These are phyloP conservation scores for Candida pseudofarinosa DNA, from an alignment of 805 yeast genomes.

Conservation along the genomic window DNA sequence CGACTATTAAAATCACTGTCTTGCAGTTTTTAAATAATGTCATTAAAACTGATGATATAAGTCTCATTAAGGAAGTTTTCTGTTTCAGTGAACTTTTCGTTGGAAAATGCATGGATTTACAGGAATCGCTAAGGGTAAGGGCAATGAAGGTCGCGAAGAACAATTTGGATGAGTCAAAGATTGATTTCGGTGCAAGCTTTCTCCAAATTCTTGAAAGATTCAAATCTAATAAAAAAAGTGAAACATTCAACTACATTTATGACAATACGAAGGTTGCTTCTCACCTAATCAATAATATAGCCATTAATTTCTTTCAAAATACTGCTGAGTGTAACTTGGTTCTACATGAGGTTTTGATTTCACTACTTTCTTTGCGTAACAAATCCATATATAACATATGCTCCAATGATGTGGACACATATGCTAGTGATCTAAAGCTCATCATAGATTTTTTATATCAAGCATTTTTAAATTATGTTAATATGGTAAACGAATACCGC, in stretches of 20 bases:
- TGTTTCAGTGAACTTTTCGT: constrained; percentile 1
- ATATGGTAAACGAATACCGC: constrained; percentile 6
- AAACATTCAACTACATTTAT: background rate
- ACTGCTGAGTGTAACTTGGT: constrained; percentile 6
- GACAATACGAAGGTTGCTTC: background rate
- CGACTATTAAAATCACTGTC: background rate
- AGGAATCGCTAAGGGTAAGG: constrained; percentile 10
- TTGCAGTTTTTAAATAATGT: constrained; percentile 4
- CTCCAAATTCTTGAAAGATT: background rate
- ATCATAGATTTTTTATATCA: constrained; percentile 14
- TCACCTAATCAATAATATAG: background rate
- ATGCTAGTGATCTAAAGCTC: background rate
- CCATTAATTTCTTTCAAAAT: constrained; percentile 15
- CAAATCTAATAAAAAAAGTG: background rate
- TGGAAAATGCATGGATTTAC: background rate
- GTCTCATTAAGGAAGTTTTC: constrained; percentile 1
- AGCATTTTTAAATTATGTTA: constrained; percentile 7
- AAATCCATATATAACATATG: constrained; percentile 6
- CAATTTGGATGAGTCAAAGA: background rate
- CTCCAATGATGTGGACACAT: constrained; percentile 1
- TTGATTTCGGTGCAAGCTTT: background rate
- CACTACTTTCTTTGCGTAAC: background rate
- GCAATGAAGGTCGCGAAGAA: constrained; percentile 12
- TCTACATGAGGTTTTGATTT: constrained; percentile 8
- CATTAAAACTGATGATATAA: background rate